These are phyloP conservation scores for Dysphania ambrosioides DNA, from an alignment of 148 eudicot genomes.

Conservation along the genomic window DNA sequence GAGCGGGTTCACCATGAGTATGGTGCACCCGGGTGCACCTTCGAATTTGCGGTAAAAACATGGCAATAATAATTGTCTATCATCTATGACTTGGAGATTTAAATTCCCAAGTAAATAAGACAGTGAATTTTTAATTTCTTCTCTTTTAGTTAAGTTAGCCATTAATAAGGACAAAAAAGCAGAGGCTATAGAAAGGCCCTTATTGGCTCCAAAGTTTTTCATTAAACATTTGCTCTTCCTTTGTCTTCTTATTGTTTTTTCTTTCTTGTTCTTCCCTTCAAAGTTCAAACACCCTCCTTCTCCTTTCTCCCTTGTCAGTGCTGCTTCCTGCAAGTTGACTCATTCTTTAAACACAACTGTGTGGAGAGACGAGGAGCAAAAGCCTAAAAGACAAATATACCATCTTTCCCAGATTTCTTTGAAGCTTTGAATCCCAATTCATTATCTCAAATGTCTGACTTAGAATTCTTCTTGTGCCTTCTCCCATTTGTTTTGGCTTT, in stretches of 20 bases:
- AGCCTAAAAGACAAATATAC: background rate
- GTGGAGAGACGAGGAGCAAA: constrained; percentile 1
- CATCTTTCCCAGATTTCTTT: constrained; percentile 6
- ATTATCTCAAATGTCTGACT: constrained; percentile 50
- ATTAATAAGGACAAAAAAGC: constrained; percentile 15
- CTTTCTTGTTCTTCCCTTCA: constrained; percentile 4
- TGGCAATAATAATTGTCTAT: too few species aligned
- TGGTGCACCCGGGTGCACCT: too few species aligned
- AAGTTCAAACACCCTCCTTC: constrained; percentile 2
- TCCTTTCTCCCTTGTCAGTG: constrained; percentile 16
- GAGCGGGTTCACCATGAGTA: too few species aligned
- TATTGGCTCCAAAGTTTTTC: constrained; percentile 25
- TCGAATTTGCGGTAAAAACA: too few species aligned
- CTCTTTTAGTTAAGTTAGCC: background rate
- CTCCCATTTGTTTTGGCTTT: constrained; percentile 38
- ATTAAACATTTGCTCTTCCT: constrained; percentile 24
- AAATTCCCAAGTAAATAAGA: too few species aligned
- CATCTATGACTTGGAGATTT: too few species aligned
- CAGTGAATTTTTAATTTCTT: background rate
- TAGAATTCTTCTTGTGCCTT: constrained; percentile 55
- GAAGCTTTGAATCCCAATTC: constrained; percentile 6
- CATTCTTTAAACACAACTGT: constrained; percentile 15
- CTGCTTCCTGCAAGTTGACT: constrained; percentile 20
- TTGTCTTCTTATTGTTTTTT: constrained; percentile 18
- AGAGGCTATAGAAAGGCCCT: constrained; percentile 32